Conservation (phyloP, 106 monocot species). For the Dendrobium catenatum region DNA sequence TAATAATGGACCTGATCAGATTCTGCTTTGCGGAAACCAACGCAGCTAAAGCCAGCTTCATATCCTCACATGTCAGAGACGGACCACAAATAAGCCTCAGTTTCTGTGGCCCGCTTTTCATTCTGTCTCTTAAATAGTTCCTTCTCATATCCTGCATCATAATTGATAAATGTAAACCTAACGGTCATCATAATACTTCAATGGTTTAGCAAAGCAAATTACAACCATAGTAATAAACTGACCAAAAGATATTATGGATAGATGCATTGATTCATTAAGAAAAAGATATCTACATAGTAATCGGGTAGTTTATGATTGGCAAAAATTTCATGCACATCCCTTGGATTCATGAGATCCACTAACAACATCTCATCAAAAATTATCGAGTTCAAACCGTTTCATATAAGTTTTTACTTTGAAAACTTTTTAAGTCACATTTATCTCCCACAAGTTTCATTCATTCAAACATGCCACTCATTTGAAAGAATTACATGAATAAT, state of each 20-base stretch:
- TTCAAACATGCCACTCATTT: too few relatives aligned
- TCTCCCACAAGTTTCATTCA: too few relatives aligned
- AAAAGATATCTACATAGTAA: background rate
- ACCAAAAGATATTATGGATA: background rate
- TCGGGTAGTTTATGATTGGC: background rate
- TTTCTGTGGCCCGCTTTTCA: conserved; percentile 62
- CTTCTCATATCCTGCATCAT: conserved; percentile 64
- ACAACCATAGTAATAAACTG: background rate
- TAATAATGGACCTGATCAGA: background rate
- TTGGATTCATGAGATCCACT: background rate
- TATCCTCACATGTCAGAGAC: conserved; percentile 42
- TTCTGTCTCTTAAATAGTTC: conserved; percentile 73
- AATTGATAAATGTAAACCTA: background rate
- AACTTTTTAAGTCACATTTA: too few relatives aligned
- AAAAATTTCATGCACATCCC: background rate
- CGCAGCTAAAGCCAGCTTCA: background rate
- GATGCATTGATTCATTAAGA: background rate
- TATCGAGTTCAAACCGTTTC: too few relatives aligned
- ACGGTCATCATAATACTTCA: background rate
- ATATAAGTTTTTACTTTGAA: too few relatives aligned
- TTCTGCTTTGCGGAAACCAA: background rate
- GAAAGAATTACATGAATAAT: too few relatives aligned
- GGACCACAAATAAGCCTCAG: conserved; percentile 85
- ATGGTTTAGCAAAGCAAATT: background rate
- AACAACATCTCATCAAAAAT: background rate